Percentiles rank a stretch among this genome's conserved stretches.
phyloP scores from a whole-genome alignment of 2,329 filamentous ascomycete species.

The Fusarium abutilonis region DNA sequence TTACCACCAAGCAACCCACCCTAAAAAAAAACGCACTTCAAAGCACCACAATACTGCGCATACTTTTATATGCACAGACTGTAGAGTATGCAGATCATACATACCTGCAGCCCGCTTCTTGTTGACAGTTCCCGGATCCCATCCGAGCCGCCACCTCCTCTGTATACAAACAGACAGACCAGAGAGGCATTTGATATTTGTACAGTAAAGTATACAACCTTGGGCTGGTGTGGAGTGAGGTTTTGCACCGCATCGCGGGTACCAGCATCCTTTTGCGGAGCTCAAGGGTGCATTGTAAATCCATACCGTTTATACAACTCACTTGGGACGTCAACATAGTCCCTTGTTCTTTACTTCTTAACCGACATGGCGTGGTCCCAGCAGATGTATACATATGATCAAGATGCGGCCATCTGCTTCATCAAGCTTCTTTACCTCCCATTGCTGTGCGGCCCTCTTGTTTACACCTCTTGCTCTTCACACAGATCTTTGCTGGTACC shows the following conservation, averaged over 20 bases:
- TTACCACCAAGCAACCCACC: constrained; percentile 31
- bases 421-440: constrained; percentile 16
- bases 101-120: constrained; percentile 49
- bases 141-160: constrained; percentile 24
- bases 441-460: not conserved
- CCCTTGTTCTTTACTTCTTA: constrained; percentile 8
- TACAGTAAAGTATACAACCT: not conserved
- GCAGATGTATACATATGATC: constrained; percentile 22
- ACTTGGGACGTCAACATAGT: not conserved
- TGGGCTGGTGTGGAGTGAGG: constrained; percentile 28
- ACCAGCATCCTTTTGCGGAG: constrained; percentile 28
- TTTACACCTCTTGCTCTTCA: constrained; percentile 1
- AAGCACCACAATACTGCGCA: no score
- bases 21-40: no score
- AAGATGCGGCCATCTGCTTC: constrained; percentile 32
- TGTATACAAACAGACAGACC: not conserved
- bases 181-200: not conserved
- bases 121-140: constrained; percentile 25
- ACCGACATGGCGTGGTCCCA: constrained; percentile 6
- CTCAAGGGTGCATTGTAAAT: constrained; percentile 14
- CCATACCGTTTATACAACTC: constrained; percentile 3
- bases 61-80: constrained; percentile 44
- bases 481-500: constrained; percentile 7
- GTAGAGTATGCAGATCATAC: constrained; percentile 54
- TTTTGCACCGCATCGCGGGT: constrained; percentile 33